Evolutionary conservation across 2,329 filamentous ascomycete genomes (phyloP), one percentile per base, ranked within the genome.

Genomic region (Biscogniauxia mediterranea): DNA sequence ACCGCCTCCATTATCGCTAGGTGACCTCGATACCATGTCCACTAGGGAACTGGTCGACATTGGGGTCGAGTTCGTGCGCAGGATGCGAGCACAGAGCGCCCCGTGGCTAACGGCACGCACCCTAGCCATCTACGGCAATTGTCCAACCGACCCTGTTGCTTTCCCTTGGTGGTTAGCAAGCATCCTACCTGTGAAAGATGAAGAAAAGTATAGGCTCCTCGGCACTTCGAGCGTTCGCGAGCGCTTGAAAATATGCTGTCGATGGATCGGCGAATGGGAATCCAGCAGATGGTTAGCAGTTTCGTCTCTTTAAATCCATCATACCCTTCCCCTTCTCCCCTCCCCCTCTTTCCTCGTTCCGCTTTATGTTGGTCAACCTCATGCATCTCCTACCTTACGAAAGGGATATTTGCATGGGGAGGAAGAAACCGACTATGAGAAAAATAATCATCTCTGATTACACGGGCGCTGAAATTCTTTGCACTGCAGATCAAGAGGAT

Each of bases 81-180:
- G 83, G 54, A 93, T 92, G 85, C 84, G 86, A 58, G 81, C 81
- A 5, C 80, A 86, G 57, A 90, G 88, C 61, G 89, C 88, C 0
- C 83, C 85, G 0, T 96, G 92, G 92, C 79, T 96, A 26, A 85
- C 90, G 59, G 83, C 87, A 50, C 85, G 89, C 8, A 88, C 93
- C 38, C 78, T 93, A 28, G 78, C 85, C 32, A 87, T 90, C 5
- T 95, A 94, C 66, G 93, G 93, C 13, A 85, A 90, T 61, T 89
- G 89, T 20, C 93, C 92, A 0, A 80, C 85, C 17, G 91, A 96
- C 69, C 88, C 92, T 0, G 88, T 88, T 2, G 74, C 86, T 1
- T 95, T 97, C 67, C 91, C 93, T 0, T 97, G 93, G 83, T 97
- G 93, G 93, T 89, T 97, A 67, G 93, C 90, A 9, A 91, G 87